Base-by-base conservation (phyloP, 2,329 filamentous ascomycete genomes). In the Aspergillus sp. region DNA sequence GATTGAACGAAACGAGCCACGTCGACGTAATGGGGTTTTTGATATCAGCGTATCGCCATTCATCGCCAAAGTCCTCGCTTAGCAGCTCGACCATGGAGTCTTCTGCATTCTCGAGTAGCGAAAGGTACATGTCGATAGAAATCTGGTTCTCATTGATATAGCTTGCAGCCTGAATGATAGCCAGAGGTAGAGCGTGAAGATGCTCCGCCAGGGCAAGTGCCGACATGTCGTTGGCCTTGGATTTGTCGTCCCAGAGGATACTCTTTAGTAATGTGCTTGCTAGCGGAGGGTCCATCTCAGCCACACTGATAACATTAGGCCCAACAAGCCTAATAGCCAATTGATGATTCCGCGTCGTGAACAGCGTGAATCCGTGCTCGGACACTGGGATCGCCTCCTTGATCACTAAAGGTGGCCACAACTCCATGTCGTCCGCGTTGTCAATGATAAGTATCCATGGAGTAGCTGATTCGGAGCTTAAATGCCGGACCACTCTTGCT, bases 121-220 rank as follows among this genome's bases (percentile, higher is more conserved):
- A 4, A 28, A 57, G 5, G 25, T 67, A 65, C 1, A 7, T 15
- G 15, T 7, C 22, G 3, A 65, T 13, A 1, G 22, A 4, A 0
- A 23, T 19, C 49, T 25, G 4, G 6, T 65, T 67, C 49, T 62
- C 46, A 31, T 62, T 65, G n/a, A 67, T 67, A 48, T 69, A 74
- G 28, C 65, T 61, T 9, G 66, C 62, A 2, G 69, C 71, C 30
- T 73, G 69, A 1, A 55, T 54, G 31, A 74, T 74, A 2, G 69
- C 71, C 23, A 72, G 55, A 13, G 70, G 70, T 2, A 73, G 63
- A 61, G 54, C 69, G 28, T 63, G 57, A 7, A 74, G 61, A 43
- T 65, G 51, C 4, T 62, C 7, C 0, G 72, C 57, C 5, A 74
- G 56, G 13, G 43, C 7, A 19, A 25, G 34, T 46, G 7, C 46